phyloP scores from a whole-genome alignment of 139 green algal species.

The Pleodorina starrii region DNA sequence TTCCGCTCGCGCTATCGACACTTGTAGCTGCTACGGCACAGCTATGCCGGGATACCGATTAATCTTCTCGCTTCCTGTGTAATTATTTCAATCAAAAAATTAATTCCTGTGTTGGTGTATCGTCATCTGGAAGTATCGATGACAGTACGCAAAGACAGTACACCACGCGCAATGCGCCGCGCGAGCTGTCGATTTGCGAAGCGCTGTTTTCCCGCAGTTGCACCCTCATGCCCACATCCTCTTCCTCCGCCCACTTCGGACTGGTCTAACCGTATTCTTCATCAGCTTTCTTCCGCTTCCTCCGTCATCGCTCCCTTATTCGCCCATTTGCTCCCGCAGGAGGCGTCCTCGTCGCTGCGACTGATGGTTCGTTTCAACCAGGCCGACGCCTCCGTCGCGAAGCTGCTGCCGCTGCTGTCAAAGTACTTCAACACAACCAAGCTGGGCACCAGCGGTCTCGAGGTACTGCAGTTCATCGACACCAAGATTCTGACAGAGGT shows the following conservation, averaged over 20 bases:
- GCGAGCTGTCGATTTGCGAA: background rate
- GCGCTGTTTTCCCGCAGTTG: too few species aligned
- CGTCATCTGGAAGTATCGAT: too few species aligned
- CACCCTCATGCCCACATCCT: too few species aligned
- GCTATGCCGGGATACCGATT: background rate
- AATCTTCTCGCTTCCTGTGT: too few species aligned
- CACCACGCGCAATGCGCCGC: background rate
- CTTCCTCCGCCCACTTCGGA: too few species aligned
- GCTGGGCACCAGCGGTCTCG: slow-evolving; percentile 12
- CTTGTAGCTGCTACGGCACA: too few species aligned
- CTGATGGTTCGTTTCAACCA: slow-evolving; percentile 10
- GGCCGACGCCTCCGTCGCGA: background rate
- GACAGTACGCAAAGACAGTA: too few species aligned
- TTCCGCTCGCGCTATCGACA: too few species aligned
- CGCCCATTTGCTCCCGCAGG: background rate
- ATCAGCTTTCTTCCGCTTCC: background rate
- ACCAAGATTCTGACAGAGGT: slow-evolving; percentile 31
- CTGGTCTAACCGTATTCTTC: too few species aligned
- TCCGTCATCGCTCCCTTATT: background rate
- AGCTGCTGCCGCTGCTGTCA: slow-evolving; percentile 10
- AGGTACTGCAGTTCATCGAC: slow-evolving; percentile 49
- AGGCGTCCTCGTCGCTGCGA: background rate
- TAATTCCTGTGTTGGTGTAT: too few species aligned
- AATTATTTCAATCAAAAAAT: too few species aligned
- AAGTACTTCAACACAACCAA: background rate